These are phyloP conservation scores for Mayamaea pseudoterrestris DNA, from an alignment of 108 stramenopile genomes.

Conservation along the genomic window DNA sequence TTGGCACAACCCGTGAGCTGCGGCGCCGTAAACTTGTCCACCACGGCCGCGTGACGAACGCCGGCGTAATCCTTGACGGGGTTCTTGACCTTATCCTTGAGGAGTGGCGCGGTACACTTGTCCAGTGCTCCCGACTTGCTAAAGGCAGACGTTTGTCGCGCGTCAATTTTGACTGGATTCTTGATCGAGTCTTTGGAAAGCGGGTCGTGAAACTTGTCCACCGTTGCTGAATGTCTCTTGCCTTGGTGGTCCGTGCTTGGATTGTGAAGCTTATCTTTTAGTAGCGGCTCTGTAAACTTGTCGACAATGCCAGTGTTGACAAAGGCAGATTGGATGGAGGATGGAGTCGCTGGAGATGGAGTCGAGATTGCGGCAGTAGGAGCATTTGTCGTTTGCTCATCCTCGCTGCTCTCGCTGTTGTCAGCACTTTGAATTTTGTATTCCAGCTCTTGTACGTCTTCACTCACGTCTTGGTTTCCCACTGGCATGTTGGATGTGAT, in stretches of 20 bases:
- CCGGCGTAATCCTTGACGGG: neutral
- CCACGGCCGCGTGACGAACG: no score
- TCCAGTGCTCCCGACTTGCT: neutral
- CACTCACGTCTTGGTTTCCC: no score
- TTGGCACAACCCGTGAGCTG: neutral
- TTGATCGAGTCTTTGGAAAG: neutral
- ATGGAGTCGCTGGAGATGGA: no score
- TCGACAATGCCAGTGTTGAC: neutral
- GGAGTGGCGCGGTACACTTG: neutral
- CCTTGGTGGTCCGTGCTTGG: neutral
- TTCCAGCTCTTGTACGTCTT: no score
- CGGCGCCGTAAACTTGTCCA: neutral
- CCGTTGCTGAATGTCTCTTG: neutral
- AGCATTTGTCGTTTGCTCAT: no score
- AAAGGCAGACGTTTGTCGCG: neutral
- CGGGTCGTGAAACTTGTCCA: conserved; percentile 1
- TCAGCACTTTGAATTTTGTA: no score
- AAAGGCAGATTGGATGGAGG: no score
- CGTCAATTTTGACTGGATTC: neutral
- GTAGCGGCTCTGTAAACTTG: conserved; percentile 1
- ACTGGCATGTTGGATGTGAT: no score
- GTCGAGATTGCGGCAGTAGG: no score
- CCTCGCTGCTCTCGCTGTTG: no score
- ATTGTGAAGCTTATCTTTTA: conserved; percentile 1
- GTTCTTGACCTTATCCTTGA: neutral